Percentiles rank a stretch among this genome's conserved stretches.
phyloP scores from a whole-genome alignment of 108 stramenopile species.

The Pseudonitzschia multistriata region DNA sequence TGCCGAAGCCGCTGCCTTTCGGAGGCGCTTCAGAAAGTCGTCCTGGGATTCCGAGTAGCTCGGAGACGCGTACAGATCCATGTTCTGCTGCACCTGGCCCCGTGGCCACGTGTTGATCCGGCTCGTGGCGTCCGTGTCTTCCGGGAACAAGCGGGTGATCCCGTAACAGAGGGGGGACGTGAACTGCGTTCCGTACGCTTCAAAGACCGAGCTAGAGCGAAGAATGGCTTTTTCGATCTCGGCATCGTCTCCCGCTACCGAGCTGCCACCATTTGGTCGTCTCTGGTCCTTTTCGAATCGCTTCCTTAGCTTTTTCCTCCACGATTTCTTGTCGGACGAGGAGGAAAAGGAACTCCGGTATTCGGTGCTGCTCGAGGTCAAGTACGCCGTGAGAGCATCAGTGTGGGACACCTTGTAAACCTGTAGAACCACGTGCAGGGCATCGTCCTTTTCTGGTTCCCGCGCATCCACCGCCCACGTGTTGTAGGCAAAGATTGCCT shows the following conservation, averaged over 20 bases:
- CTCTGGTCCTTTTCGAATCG: slow-evolving; percentile 23
- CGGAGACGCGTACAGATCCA: slow-evolving; percentile 53
- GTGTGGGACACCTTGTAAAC: slow-evolving; percentile 48
- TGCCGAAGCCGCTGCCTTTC: slow-evolving; percentile 3
- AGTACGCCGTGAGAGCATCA: slow-evolving; percentile 32
- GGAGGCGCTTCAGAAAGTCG: slow-evolving; percentile 51
- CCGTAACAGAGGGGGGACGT: slow-evolving; percentile 71
- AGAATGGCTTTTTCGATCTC: slow-evolving; percentile 14
- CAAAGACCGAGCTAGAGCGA: slow-evolving; percentile 33
- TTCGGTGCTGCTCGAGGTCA: neutral
- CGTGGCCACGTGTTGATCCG: slow-evolving; percentile 42
- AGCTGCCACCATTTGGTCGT: neutral
- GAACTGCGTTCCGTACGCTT: slow-evolving; percentile 53
- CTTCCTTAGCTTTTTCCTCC: slow-evolving; percentile 16
- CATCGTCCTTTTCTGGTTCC: slow-evolving; percentile 6
- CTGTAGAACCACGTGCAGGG: slow-evolving; percentile 65
- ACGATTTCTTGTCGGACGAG: slow-evolving; percentile 20
- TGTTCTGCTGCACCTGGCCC: slow-evolving; percentile 39
- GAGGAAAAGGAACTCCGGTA: neutral
- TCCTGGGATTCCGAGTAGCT: slow-evolving; percentile 51
- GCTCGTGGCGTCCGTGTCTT: slow-evolving; percentile 16
- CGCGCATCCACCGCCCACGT: slow-evolving; percentile 28
- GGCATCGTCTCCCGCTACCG: slow-evolving; percentile 15
- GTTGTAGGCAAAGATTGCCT: slow-evolving; percentile 79
- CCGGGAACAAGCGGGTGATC: slow-evolving; percentile 45